phyloP scores from a whole-genome alignment of 495 filamentous ascomycete genomes.

The Hyphodiscus hymeniophilus region DNA sequence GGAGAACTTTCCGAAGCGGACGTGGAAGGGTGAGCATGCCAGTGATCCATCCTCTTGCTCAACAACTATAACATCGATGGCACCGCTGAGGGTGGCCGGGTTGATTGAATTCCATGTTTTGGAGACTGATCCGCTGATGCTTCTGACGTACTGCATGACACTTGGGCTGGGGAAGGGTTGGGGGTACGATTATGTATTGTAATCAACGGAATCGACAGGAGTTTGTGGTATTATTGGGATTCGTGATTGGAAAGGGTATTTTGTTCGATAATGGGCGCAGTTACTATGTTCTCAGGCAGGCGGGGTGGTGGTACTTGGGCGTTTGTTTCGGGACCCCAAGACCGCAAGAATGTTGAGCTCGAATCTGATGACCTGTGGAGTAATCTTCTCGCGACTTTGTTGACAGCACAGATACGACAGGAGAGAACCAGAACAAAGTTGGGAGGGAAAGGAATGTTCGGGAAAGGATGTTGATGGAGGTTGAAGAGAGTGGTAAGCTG shows the following conservation, averaged over 20 bases:
- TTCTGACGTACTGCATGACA: constrained; percentile 94
- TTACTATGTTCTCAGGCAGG: neutral
- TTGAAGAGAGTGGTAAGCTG: too few relatives aligned
- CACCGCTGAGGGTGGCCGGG: constrained; percentile 90
- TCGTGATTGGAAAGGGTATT: too few relatives aligned
- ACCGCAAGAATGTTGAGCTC: too few relatives aligned
- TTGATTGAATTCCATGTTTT: constrained; percentile 99
- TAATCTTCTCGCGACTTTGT: too few relatives aligned
- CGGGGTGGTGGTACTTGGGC: neutral
- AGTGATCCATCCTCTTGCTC: constrained; percentile 87
- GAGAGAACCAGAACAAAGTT: too few relatives aligned
- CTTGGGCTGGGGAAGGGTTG: neutral
- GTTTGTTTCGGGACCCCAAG: too few relatives aligned
- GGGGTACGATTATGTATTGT: neutral
- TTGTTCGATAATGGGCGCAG: neutral
- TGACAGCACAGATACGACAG: too few relatives aligned
- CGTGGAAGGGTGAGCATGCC: constrained; percentile 94
- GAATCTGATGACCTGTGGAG: too few relatives aligned
- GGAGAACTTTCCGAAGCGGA: constrained; percentile 98
- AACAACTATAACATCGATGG: constrained; percentile 98
- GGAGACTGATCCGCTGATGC: constrained; percentile 89
- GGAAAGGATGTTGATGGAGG: too few relatives aligned
- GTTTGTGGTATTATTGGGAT: neutral
- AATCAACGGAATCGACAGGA: neutral
- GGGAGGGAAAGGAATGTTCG: too few relatives aligned